Evolutionary conservation across 352 stramenopile genomes (phyloP), one percentile per base, ranked within the genome.

Genomic region (Globisporangium rhizosaccharum): DNA sequence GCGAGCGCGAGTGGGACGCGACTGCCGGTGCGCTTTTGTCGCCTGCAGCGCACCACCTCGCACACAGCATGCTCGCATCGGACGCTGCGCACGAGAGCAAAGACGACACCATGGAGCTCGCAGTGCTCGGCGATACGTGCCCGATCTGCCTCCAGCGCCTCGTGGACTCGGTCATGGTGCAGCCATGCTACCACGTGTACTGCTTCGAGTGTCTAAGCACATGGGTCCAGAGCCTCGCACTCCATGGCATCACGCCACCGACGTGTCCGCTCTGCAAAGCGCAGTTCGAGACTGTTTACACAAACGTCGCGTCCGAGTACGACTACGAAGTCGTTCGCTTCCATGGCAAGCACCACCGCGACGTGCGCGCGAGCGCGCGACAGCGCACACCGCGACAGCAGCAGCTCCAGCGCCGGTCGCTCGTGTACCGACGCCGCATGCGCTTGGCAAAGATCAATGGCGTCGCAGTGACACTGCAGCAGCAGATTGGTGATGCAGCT

Each of bases 191-290:
- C 48, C 82, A 92, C 61, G 80, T 88, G 9, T 92, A 86, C 66
- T 92, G 82, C 61, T 74, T 75, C 61, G 74, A 75, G 58, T 92
- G 82, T 59, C 51, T 92, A 15, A 76, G 70, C 46, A 79, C 68
- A 12, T 92, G 82, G 82, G 72, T 72, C 51, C 63, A 73, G 26
- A 87, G 74, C 58, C 57, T 85, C 51, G 75, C 71, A 30, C 60
- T 89, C 11, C 77, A 87, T 30, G 82, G 82, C 42, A 66, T 87
- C 28, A 66, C 70, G 0, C 63, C 47, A 15, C 59, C 79, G 36
- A 86, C 74, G 5, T 92, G 82, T 68, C 82, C 82, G 10, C 61
- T 92, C 33, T 92, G 82, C 58, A 92, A 92, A 61, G 66, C 68
- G 53, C 28, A 51, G 18, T 92, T 92, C 64, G 62, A 82, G 9